phyloP scores from a whole-genome alignment of 2,329 filamentous ascomycete genomes.

The Aureobasidium sp. region DNA sequence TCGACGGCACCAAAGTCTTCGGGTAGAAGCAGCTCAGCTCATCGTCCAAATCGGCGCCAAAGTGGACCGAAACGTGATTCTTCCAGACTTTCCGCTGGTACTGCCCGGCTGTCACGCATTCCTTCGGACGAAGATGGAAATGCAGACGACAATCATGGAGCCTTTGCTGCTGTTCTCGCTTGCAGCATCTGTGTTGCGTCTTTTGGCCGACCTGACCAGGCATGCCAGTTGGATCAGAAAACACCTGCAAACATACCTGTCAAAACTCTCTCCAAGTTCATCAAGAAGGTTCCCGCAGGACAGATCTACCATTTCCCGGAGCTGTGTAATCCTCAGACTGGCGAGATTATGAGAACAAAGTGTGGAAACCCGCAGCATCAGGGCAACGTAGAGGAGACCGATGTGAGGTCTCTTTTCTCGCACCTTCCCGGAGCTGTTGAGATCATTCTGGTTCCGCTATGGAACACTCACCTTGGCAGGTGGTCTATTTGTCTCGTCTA shows the following conservation, averaged over 20 bases:
- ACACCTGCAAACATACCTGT: neutral
- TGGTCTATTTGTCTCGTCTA: constrained; percentile 30
- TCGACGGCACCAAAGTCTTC: neutral
- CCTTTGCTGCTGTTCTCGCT: neutral
- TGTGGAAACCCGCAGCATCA: neutral
- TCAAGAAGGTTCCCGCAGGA: neutral
- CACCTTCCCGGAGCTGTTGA: constrained; percentile 39
- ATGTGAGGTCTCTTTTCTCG: constrained; percentile 20
- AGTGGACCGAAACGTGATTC: neutral
- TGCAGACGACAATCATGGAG: neutral
- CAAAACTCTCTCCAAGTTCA: neutral
- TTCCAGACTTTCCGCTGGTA: neutral
- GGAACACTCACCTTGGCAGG: constrained; percentile 35
- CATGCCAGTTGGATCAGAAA: neutral
- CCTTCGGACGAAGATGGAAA: neutral
- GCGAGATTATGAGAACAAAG: neutral
- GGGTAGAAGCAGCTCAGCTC: neutral
- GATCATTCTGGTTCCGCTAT: constrained; percentile 43
- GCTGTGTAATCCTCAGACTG: neutral
- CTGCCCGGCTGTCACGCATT: neutral
- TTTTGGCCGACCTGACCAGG: neutral
- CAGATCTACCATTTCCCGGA: constrained; percentile 3
- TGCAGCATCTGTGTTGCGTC: neutral
- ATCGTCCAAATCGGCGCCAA: neutral
- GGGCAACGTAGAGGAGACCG: neutral